Evolutionary conservation across 352 stramenopile genomes (phyloP).

Genomic region (Detonula confervacea): DNA sequence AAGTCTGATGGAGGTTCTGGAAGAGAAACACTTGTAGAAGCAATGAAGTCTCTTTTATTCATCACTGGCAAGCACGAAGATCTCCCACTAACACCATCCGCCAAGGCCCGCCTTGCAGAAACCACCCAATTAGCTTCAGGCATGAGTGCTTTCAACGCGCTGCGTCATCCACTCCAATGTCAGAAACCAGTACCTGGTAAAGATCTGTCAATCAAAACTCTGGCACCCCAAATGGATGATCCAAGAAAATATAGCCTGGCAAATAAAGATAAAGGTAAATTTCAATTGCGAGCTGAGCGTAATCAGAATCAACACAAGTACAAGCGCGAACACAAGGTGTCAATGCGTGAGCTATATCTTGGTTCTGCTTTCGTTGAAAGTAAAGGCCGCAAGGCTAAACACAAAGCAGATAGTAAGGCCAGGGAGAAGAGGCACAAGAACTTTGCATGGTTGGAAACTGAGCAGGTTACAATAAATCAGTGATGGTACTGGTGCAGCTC

Average conservation of each 20-base stretch:
- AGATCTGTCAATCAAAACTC: conserved; percentile 71
- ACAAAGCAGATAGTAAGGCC: conserved; percentile 86
- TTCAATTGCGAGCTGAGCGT: conserved; percentile 87
- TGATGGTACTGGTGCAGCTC: conserved; percentile 86
- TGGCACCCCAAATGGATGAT: conserved; percentile 82
- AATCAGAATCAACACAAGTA: conserved; percentile 91
- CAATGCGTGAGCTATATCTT: conserved; percentile 92
- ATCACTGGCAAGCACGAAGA: conserved; percentile 60
- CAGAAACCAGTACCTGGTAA: conserved; percentile 38
- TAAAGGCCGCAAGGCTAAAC: conserved; percentile 91
- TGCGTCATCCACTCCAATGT: conserved; percentile 56
- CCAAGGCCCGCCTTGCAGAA: conserved; percentile 52
- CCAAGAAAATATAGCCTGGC: conserved; percentile 75
- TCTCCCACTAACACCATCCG: conserved; percentile 38
- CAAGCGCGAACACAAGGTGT: conserved; percentile 95
- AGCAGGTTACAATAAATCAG: conserved; percentile 98
- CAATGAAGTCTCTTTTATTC: conserved; percentile 61
- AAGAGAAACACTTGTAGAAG: conserved; percentile 67
- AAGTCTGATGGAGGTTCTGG: conserved; percentile 51
- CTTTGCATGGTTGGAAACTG: conserved; percentile 93
- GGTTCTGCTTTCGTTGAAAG: conserved; percentile 94
- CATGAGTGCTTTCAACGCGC: conserved; percentile 31
- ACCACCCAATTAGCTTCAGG: conserved; percentile 40
- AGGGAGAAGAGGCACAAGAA: conserved; percentile 93
- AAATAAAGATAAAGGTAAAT: conserved; percentile 86